Percentiles rank a stretch among this genome's conserved stretches.
These are phyloP conservation scores for Amanita fuliginea DNA, from an alignment of 768 basidiomycete species.

Conservation along the genomic window DNA sequence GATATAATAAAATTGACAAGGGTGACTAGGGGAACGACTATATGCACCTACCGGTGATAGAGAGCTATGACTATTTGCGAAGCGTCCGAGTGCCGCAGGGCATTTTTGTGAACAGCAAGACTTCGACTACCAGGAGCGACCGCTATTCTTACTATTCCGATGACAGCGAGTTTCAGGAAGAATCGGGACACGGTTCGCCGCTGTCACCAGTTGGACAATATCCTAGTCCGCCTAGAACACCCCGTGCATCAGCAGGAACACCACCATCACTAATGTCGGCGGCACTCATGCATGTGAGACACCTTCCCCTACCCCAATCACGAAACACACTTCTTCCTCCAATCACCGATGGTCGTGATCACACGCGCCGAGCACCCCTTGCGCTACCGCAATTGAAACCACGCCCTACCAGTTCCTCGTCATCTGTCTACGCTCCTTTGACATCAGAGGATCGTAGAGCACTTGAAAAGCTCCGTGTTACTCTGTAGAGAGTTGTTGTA, in stretches of 20 bases:
- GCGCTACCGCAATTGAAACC: conserved; percentile 16
- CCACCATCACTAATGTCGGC: conserved; percentile 9
- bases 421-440: conserved; percentile 24
- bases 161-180: conserved; percentile 30
- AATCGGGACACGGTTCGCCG: conserved; percentile 10
- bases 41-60: conserved; percentile 56
- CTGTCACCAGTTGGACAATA: conserved; percentile 12
- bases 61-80: conserved; percentile 65
- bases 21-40: conserved; percentile 52
- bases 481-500: conserved; percentile 21
- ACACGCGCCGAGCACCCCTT: conserved; percentile 11
- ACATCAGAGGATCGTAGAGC: conserved; percentile 50
- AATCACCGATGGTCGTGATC: conserved; percentile 9
- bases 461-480: conserved; percentile 44
- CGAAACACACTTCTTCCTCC: conserved; percentile 16
- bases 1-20: not conserved
- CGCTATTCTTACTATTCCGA: conserved; percentile 35
- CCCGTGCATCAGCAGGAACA: conserved; percentile 4
- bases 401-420: conserved; percentile 10
- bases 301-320: conserved; percentile 2
- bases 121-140: conserved; percentile 28
- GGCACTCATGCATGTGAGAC: not conserved
- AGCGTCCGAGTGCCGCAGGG: conserved; percentile 56
- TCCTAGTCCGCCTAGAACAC: conserved; percentile 10
- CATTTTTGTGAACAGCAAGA: conserved; percentile 64